Base-by-base conservation (phyloP, 2,329 filamentous ascomycete species). In the Colletotrichum truncatum region DNA sequence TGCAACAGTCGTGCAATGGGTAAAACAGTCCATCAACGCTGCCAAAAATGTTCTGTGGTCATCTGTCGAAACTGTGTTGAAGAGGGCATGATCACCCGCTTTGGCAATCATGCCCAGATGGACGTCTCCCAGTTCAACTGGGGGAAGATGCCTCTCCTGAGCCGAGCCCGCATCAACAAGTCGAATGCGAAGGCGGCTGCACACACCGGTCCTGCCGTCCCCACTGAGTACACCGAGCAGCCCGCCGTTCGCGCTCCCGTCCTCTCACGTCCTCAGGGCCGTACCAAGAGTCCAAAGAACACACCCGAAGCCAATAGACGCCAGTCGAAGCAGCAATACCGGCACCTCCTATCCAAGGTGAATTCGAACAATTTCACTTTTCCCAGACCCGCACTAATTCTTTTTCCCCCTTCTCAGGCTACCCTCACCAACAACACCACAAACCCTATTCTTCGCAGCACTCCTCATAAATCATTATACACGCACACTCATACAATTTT, bases 1-100 rank as follows among this genome's bases (percentile, higher is more conserved):
- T 55, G 52, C 14, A 30, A 45, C 38, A n/a, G 12, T 10, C 52
- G 52, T 14, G 52, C 52, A n/a, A n/a, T 55, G 4, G 38, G 25
- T 12, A 14, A 30, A 8, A 39, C 18, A 10, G 16, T 55, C 11
- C 52, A 55, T 9, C 52, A 55, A 26, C 38, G 38, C 18, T 55
- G 52, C 28, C 11, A 14, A 6, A 34, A 30, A 11, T 55, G 52
- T 26, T 12, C 26, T 3, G 28, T 18, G n/a, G 16, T 45, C 38
- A 55, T 55, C 38, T 55, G 52, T 26, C 38, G 52, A 11, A 45
- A 30, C 16, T 55, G 52, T 14, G 52, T 55, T 38, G 26, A 32
- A 18, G 16, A 55, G 6, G 52, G 52, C 39, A 12, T 18, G 16
- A 55, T 55, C 11, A 34, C 4, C 16, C 16, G 9, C n/a, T 30